Conservation (phyloP, 805 yeast species). For the Isabelozyma rhagii region DNA sequence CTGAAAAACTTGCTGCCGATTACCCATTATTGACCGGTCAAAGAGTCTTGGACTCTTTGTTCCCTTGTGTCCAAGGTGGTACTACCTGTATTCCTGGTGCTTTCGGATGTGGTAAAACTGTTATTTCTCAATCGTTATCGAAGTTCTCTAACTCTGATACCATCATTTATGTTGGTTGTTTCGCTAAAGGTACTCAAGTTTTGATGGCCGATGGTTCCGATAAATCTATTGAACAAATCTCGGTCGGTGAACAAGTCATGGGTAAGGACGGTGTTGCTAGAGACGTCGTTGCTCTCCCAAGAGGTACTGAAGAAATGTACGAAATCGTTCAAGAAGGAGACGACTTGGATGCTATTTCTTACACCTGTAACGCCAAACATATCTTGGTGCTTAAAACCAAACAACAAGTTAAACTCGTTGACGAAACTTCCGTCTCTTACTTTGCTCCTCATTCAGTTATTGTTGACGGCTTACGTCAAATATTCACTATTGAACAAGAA, state of each 20-base stretch:
- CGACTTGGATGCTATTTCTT: slow-evolving; percentile 12
- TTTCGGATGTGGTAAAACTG: slow-evolving; percentile 99
- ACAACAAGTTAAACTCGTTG: slow-evolving; percentile 13
- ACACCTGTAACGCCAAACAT: slow-evolving; percentile 37
- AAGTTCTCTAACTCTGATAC: slow-evolving; percentile 97
- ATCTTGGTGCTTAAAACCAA: slow-evolving; percentile 36
- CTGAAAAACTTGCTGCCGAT: slow-evolving; percentile 90
- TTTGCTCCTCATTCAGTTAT: slow-evolving; percentile 12
- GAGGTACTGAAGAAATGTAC: slow-evolving; percentile 44
- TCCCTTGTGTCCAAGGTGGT: slow-evolving; percentile 99
- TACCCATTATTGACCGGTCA: slow-evolving; percentile 97
- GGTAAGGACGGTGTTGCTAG: slow-evolving; percentile 43
- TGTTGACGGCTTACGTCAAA: slow-evolving; percentile 10
- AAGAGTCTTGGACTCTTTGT: slow-evolving; percentile 95
- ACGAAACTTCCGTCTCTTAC: slow-evolving; percentile 15
- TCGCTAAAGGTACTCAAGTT: slow-evolving; percentile 39
- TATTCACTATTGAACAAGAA: slow-evolving; percentile 15
- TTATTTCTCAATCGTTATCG: slow-evolving; percentile 94
- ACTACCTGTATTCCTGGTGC: slow-evolving; percentile 99
- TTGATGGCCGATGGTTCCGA: slow-evolving; percentile 43
- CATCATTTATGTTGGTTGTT: slow-evolving; percentile 83
- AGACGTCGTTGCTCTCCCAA: slow-evolving; percentile 36
- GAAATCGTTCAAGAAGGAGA: slow-evolving; percentile 25
- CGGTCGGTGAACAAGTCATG: slow-evolving; percentile 37
- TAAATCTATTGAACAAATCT: slow-evolving; percentile 28